Evolutionary conservation across 2,329 filamentous ascomycete genomes (phyloP).

Genomic region (Aspergillus sp.): DNA sequence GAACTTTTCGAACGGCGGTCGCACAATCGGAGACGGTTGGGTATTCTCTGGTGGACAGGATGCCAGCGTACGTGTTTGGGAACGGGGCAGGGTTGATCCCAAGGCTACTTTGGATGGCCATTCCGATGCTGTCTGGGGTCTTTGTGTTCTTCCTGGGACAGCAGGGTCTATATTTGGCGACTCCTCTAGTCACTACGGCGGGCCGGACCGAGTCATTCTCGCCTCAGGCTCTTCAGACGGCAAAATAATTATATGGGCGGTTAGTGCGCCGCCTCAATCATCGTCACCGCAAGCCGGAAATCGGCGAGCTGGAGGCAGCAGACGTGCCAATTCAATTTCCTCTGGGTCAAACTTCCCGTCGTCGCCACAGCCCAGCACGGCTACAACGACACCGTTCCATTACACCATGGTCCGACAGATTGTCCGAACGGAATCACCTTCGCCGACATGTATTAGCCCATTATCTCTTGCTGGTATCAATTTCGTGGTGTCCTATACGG

Average conservation of each 20-base stretch:
- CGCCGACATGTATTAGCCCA: slow-evolving; percentile 89
- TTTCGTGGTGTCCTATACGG: slow-evolving; percentile 90
- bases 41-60: slow-evolving; percentile 98
- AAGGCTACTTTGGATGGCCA: slow-evolving; percentile 94
- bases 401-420: slow-evolving; percentile 89
- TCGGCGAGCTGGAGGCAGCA: slow-evolving; percentile 71
- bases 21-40: slow-evolving; percentile 91
- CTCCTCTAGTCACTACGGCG: slow-evolving; percentile 70
- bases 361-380: slow-evolving; percentile 83
- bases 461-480: slow-evolving; percentile 78
- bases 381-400: slow-evolving; percentile 81
- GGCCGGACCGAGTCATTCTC: slow-evolving; percentile 81
- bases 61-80: slow-evolving; percentile 90
- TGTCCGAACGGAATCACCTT: slow-evolving; percentile 64
- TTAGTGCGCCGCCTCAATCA: slow-evolving; percentile 84
- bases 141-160: slow-evolving; percentile 86
- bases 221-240: slow-evolving; percentile 90
- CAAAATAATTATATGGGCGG: slow-evolving; percentile 88
- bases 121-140: slow-evolving; percentile 92
- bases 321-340: slow-evolving; percentile 88
- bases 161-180: slow-evolving; percentile 76
- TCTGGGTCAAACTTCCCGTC: slow-evolving; percentile 90
- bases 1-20: slow-evolving; percentile 84
- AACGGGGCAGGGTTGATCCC: slow-evolving; percentile 87
- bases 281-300: slow-evolving; percentile 75